These are phyloP conservation scores for Globisporangium ultimum DNA, from an alignment of 352 stramenopile genomes.

Conservation along the genomic window DNA sequence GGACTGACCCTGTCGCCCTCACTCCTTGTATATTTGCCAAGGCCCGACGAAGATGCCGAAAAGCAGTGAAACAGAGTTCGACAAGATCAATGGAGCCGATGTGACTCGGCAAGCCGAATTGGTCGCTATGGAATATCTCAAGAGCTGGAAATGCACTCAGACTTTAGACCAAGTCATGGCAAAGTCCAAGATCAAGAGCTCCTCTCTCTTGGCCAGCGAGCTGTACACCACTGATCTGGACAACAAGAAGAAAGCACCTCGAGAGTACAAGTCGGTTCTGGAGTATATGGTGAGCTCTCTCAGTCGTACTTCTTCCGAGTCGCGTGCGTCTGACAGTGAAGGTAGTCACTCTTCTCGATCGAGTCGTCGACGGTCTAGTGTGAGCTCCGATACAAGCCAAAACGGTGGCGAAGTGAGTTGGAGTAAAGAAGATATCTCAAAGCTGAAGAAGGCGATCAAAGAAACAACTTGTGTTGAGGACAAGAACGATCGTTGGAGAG, in stretches of 20 bases:
- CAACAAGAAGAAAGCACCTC: conserved; percentile 33
- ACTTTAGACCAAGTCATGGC: conserved; percentile 53
- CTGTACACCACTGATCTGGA: conserved; percentile 51
- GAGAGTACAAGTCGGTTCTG: conserved; percentile 26
- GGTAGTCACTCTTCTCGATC: neutral
- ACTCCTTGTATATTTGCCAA: neutral
- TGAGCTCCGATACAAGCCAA: conserved; percentile 16
- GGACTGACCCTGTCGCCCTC: neutral
- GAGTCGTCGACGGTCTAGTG: conserved; percentile 14
- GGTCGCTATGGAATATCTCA: conserved; percentile 71
- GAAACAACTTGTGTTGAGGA: conserved; percentile 52
- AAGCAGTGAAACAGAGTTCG: conserved; percentile 11
- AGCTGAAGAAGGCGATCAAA: conserved; percentile 74
- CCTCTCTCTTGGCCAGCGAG: conserved; percentile 36
- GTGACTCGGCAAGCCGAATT: conserved; percentile 59
- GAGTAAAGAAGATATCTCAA: conserved; percentile 51
- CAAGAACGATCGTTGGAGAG: conserved; percentile 73
- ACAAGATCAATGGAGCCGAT: conserved; percentile 21
- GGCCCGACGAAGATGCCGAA: conserved; percentile 21
- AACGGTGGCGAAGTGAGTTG: conserved; percentile 24
- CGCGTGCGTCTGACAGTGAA: neutral
- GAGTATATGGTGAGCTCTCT: conserved; percentile 38
- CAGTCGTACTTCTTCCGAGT: neutral
- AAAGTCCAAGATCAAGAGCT: conserved; percentile 17
- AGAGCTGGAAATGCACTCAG: conserved; percentile 47